These are phyloP conservation scores for Atalantia buxifolia DNA, from an alignment of 345 rosid species.

Conservation along the genomic window DNA sequence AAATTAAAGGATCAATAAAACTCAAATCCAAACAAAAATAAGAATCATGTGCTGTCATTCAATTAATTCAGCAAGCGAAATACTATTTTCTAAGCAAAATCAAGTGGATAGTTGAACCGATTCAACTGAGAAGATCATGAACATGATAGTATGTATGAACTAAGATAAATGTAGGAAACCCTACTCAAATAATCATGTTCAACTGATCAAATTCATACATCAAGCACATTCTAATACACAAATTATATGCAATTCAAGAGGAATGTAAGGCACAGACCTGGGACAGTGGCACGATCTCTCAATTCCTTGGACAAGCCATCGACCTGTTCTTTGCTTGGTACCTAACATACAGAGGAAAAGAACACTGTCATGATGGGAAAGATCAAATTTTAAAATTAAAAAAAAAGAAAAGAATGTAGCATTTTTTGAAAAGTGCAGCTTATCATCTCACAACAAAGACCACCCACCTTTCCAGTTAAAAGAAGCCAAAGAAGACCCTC, in stretches of 20 bases:
- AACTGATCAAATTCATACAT: background rate
- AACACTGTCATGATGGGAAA: background rate
- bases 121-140: background rate
- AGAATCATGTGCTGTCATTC: background rate
- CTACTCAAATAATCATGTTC: background rate
- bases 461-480: constrained; percentile 85
- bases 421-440: background rate
- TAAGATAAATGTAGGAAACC: background rate
- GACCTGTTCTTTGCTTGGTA: constrained; percentile 85
- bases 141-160: background rate
- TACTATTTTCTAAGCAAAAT: background rate
- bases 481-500: constrained; percentile 99
- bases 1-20: background rate
- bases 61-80: background rate
- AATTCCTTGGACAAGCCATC: constrained; percentile 80
- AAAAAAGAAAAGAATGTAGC: background rate
- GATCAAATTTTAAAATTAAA: background rate
- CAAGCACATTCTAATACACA: background rate
- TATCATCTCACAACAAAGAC: constrained; percentile 7
- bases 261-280: constrained; percentile 52
- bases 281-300: constrained; percentile 75
- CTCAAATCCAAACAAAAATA: background rate
- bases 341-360: constrained; percentile 27
- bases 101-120: background rate
- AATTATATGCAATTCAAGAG: background rate